Base-by-base conservation (phyloP, 2,329 filamentous ascomycete genomes). In the Fusarium cicatricum region DNA sequence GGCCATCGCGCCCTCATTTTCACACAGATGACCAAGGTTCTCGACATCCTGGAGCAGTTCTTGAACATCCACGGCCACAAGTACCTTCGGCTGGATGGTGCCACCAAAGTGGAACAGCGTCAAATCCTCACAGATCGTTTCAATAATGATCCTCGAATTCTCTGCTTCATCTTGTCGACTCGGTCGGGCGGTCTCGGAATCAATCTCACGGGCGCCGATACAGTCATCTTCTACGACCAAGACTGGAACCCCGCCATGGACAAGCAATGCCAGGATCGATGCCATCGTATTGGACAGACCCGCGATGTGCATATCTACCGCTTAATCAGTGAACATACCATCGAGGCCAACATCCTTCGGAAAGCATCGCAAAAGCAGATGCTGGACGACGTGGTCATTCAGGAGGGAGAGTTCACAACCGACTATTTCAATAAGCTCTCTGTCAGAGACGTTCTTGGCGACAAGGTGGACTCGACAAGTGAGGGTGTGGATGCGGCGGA, bases 181-280 rank as follows among this genome's bases (percentile, higher is more conserved):
- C 87, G 95, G 52, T 97, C 95, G 0, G 95, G 95, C 64, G 95
- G 95, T 50, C 81, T 99, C 1, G 95, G 95, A 52, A 96, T 99
- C 78, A 99, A 99, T 69, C 82, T 99, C 37, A 98, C 94, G 0
- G 95, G 95, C 42, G 95, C 95, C 5, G 95, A 98, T 73, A 97
- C 93, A 0, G 95, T 99, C 68, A 97, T 99, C 64, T 99, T 99
- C 75, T 99, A 98, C 76, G 95, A 99, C 70, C 88, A 98, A 55
- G 95, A 99, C 73, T 99, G 96, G 96, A 99, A 99, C 69, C 95
- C 95, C 0, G 95, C 96, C 45, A 99, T 99, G 95, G 95, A 99
- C 79, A 97, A 97, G 75, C 95, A 99, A 75, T 99, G 95, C 70
- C 96, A 99, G 77, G 96, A 99, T 73, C 87, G 95, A 68, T 96